Percentiles rank a stretch among this genome's conserved stretches.
phyloP scores from a whole-genome alignment of 176 grass and related monocot species.

The Otatea glauca region DNA sequence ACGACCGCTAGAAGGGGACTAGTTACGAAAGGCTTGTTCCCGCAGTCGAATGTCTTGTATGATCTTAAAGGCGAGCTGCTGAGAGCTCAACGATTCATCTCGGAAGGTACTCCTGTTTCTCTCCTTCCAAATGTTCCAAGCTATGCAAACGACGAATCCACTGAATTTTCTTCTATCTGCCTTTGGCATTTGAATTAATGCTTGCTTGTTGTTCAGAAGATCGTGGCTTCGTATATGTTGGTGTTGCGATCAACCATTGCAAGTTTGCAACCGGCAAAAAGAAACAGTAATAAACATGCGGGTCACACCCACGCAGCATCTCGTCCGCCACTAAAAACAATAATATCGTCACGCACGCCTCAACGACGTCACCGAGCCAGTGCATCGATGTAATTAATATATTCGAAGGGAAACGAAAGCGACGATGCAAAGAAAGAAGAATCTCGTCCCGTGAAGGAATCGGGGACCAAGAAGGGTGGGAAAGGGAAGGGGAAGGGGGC shows the following conservation, averaged over 20 bases:
- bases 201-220: not conserved
- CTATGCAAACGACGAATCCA: no score
- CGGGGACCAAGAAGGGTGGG: not conserved
- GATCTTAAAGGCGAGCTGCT: no score
- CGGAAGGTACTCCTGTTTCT: no score
- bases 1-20: no score
- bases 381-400: not conserved
- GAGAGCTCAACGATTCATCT: no score
- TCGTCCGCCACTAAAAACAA: not conserved
- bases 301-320: not conserved
- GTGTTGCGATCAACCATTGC: not conserved
- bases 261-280: not conserved
- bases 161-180: no score
- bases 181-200: no score
- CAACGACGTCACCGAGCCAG: not conserved
- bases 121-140: no score
- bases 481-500: not conserved
- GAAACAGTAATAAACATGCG: not conserved
- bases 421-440: not conserved
- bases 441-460: not conserved
- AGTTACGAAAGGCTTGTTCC: no score
- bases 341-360: not conserved
- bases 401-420: not conserved
- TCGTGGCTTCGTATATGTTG: not conserved
- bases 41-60: no score